Conservation (phyloP, 257 asterid genomes). For the Linaria vulgaris region DNA sequence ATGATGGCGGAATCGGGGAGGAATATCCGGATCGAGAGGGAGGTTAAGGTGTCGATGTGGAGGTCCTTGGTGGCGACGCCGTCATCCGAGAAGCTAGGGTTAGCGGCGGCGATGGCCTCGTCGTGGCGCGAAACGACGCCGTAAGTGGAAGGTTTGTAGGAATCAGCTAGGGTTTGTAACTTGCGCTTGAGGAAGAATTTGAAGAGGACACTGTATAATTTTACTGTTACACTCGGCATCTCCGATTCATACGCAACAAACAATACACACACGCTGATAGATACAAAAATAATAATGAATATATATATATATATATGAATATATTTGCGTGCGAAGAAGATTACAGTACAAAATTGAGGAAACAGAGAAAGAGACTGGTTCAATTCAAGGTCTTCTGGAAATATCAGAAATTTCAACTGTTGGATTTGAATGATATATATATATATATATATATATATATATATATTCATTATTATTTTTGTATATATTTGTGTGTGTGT, state of each 20-base stretch:
- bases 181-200: slow-evolving; percentile 71
- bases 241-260: slow-evolving; percentile 27
- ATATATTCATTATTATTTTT: too few species aligned
- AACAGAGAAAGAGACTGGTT: slow-evolving; percentile 28
- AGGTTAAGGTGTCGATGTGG: slow-evolving; percentile 65
- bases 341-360: slow-evolving; percentile 23
- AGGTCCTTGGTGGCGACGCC: slow-evolving; percentile 87
- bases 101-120: slow-evolving; percentile 51
- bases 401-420: slow-evolving; percentile 24
- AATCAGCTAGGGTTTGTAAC: slow-evolving; percentile 46
- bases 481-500: background rate
- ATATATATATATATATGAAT: background rate
- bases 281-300: background rate
- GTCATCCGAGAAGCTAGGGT: slow-evolving; percentile 61
- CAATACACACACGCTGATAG: slow-evolving; percentile 10
- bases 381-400: slow-evolving; percentile 38
- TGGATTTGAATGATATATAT: slow-evolving; percentile 19
- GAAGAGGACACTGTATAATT: slow-evolving; percentile 57
- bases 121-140: slow-evolving; percentile 68
- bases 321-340: slow-evolving; percentile 25
- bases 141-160: slow-evolving; percentile 23
- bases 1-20: slow-evolving; percentile 62
- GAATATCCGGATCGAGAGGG: slow-evolving; percentile 67
- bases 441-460: background rate
- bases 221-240: slow-evolving; percentile 74